Evolutionary conservation across 352 stramenopile species (phyloP), one percentile per base, ranked within the genome.

Genomic region (Phytophthora capsici): DNA sequence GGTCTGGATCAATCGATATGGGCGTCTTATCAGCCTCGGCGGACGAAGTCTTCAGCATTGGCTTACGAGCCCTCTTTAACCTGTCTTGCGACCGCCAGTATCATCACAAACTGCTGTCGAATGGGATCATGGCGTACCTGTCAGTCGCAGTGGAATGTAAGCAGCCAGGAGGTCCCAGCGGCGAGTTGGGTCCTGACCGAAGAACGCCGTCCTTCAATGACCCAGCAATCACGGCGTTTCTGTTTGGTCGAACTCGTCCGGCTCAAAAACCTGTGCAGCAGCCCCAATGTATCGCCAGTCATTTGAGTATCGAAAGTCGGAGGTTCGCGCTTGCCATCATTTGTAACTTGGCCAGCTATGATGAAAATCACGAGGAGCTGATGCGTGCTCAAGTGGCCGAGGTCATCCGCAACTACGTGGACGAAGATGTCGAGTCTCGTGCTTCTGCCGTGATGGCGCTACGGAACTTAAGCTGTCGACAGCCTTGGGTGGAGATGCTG

Each of bases 291-390:
- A 4, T 46, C 16, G 40, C 60, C n/a, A 43, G 45, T 2, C 48
- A 63, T 8, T 45, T 91, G 8, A 79, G 61, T 12, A 38, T 50
- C 9, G 75, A 90, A 16, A 91, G 75, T 40, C 74, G 80, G 16
- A 69, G 82, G 0, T 84, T 74, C 30, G 84, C 82, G 1, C 77
- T 93, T 37, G 82, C 75, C 20, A 90, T 93, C 38, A 77, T 93
- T 25, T 93, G 84, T 56, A 94, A 94, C 47, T 60, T 94, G 43
- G 79, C 82, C 3, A 87, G 78, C 36, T 89, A 85, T 57, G 82
- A 91, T 16, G 72, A 78, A 47, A 94, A 94, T 66, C 86, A 93
- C 70, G 78, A 90, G 46, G 84, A 94, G 41, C 81, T 94, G 37
- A 93, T 94, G 66, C 76, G 86, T 30, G 71, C 81, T 0, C 84